Evolutionary conservation across 352 stramenopile species (phyloP), one percentile per base, ranked within the genome.

Genomic region (Globisporangium lucens): DNA sequence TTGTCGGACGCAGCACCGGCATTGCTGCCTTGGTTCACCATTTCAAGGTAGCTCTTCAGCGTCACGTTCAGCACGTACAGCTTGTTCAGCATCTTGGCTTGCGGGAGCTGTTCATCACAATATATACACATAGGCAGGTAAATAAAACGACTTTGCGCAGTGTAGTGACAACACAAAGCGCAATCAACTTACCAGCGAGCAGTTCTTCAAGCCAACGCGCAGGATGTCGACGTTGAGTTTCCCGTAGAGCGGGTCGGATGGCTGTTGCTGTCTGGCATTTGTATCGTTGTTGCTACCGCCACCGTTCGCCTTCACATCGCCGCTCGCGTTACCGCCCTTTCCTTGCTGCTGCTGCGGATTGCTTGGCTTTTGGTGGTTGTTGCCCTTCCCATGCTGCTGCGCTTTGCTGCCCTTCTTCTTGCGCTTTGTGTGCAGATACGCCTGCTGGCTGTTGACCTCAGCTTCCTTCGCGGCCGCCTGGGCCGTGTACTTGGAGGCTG

Each of bases 401-500:
- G 51, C 22, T 30, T 35, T 72, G 63, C 30, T 12, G 6, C 30
- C 27, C 53, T 59, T 69, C 41, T 80, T 77, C 75, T 91, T 93
- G 47, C 71, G 78, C 65, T 90, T 91, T 22, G 61, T 68, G 67
- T 90, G 80, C 66, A 85, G 76, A 64, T 90, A 92, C 60, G 83
- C 83, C 75, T 93, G 85, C 66, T 89, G 83, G 27, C 65, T 55
- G 33, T 70, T 73, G n/a, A 72, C 75, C 46, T 81, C 72, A 13
- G 61, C 67, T 29, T 60, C 69, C 61, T 76, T 71, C 35, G 73
- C 71, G 3, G 83, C 79, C 36, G 83, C 83, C 71, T 90, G 73
- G 3, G 73, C 61, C 36, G 85, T 93, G 61, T 93, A 93, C 70
- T 93, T 93, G 69, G 80, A 90, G 13, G 69, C 65, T 0, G 60